Evolutionary conservation across 228 moss, liverwort and hornwort species (phyloP).

Genomic region (Sphagnum magellanicum): DNA sequence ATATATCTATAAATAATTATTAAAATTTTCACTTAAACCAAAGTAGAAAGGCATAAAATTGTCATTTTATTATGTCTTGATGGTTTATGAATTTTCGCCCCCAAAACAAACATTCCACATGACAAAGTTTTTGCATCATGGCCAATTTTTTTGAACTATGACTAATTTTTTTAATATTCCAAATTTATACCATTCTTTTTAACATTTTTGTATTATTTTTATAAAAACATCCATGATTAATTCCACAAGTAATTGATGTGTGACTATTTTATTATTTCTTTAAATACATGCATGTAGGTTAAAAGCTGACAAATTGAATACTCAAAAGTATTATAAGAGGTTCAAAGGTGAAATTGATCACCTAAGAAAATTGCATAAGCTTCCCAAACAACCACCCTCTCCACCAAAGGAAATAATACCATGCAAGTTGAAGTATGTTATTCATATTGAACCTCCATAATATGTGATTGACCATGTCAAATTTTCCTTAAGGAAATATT

Average conservation of each 20-base stretch:
- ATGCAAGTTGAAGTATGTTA: constrained; percentile 1
- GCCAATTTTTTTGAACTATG: too few species aligned
- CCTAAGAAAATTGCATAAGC: constrained; percentile 20
- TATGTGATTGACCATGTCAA: not conserved
- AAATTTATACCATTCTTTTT: not conserved
- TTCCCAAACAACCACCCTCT: constrained; percentile 15
- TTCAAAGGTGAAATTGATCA: constrained; percentile 32
- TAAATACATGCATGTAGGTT: constrained; percentile 14
- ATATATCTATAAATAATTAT: not conserved
- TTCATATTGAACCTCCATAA: not conserved
- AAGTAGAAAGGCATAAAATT: too few species aligned
- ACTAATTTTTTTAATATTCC: too few species aligned
- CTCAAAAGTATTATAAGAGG: constrained; percentile 23
- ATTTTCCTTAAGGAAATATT: not conserved
- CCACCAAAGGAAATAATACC: constrained; percentile 5
- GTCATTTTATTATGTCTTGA: not conserved
- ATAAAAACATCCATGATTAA: not conserved
- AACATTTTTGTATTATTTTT: not conserved
- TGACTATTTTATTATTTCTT: not conserved
- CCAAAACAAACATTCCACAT: not conserved
- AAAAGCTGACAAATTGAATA: constrained; percentile 20
- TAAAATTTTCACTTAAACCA: not conserved
- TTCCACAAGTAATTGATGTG: too few species aligned
- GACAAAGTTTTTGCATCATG: too few species aligned
- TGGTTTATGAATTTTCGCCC: not conserved